Base-by-base conservation (phyloP, 2,329 filamentous ascomycete genomes). In the Fusarium armeniacum region DNA sequence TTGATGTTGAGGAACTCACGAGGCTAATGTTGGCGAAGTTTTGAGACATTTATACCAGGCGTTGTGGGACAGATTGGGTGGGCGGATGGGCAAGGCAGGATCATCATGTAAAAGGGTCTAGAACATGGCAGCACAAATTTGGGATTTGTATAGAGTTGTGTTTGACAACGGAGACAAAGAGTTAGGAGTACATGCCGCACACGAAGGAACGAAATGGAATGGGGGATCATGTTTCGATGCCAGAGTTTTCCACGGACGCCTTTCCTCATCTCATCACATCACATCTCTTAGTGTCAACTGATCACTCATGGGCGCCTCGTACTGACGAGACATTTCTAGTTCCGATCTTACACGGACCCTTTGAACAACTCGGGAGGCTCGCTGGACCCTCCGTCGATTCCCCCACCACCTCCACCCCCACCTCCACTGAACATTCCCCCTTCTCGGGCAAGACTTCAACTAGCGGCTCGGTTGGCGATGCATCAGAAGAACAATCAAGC, bases 391-490 rank as follows among this genome's bases (percentile, higher is more conserved):
- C 88, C 86, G 3, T 88, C 87, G 15, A 85, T 89, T 49, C 86
- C 80, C 4, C 86, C 87, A 9, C 87, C 88, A 4, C 86, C 85
- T 3, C 86, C 88, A 1, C 86, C 91, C n/a, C 92, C 89, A 24
- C 90, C 92, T 33, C 93, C 94, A 15, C 84, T 97, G 75, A 96
- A 95, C 78, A 90, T 95, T 36, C 90, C 92, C 1, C 94, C 95
- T 3, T 97, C 93, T 10, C 89, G 95, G 54, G 95, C 95, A 10
- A 89, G 95, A 52, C 86, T 93, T 58, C 93, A 97, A 79, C 87
- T 98, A n/a, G 94, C 94, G n/a, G 92, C 93, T 15, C 89, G 94
- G 15, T 85, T 98, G 75, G 88, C 93, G 3, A 88, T 91, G 80
- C 91, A 93, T 70, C 88, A 90, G 71, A 91, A 93, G 78, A 88